Conservation (phyloP, 164 flowering plant species). For the Stephania yunnanensis region DNA sequence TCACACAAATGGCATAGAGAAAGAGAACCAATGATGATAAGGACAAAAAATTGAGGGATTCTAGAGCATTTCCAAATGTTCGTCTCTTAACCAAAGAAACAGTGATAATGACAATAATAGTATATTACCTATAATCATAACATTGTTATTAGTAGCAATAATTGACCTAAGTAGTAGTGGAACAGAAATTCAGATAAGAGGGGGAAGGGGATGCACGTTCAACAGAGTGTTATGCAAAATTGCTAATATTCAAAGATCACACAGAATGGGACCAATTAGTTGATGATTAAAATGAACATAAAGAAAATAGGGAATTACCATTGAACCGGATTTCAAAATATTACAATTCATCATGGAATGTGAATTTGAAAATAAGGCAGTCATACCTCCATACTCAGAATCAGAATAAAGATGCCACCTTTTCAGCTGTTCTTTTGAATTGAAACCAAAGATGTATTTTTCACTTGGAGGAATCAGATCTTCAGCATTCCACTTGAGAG, state of each 20-base stretch:
- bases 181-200: background rate
- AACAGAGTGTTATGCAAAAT: background rate
- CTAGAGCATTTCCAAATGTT: background rate
- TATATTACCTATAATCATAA: too few relatives aligned
- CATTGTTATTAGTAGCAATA: background rate
- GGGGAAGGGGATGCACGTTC: background rate
- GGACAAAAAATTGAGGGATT: background rate
- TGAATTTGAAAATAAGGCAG: too few relatives aligned
- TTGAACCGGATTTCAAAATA: too few relatives aligned
- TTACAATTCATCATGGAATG: too few relatives aligned
- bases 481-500: slow-evolving; percentile 67
- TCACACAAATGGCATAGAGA: background rate
- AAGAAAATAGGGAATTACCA: too few relatives aligned
- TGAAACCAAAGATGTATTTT: slow-evolving; percentile 58
- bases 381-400: slow-evolving; percentile 89
- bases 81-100: background rate
- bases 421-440: slow-evolving; percentile 76
- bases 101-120: background rate
- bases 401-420: slow-evolving; percentile 97
- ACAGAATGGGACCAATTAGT: too few relatives aligned
- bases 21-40: background rate
- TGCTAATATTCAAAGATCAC: too few relatives aligned
- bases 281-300: too few relatives aligned
- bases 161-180: background rate
- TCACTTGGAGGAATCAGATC: slow-evolving; percentile 75